phyloP scores from a whole-genome alignment of 768 basidiomycete genomes.

The Collybiopsis confluens region DNA sequence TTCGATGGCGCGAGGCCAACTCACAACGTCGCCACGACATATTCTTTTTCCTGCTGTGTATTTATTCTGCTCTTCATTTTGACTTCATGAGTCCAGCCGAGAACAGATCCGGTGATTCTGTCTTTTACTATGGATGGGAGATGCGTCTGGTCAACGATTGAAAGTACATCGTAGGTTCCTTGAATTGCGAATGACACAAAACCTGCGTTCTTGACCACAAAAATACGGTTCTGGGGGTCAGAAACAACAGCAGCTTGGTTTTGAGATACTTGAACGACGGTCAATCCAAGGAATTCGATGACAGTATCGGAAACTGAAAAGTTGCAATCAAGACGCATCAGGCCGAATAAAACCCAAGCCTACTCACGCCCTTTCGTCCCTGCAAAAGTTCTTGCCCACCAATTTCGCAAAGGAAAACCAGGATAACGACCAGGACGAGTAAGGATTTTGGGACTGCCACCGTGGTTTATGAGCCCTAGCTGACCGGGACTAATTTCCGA shows the following conservation, averaged over 20 bases:
- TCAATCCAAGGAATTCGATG: constrained; percentile 75
- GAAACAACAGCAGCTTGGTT: constrained; percentile 79
- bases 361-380: constrained; percentile 65
- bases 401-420: constrained; percentile 68
- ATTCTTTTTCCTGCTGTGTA: constrained; percentile 45
- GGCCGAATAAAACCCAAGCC: not conserved
- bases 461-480: constrained; percentile 76
- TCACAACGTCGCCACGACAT: constrained; percentile 76
- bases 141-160: constrained; percentile 83
- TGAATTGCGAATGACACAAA: constrained; percentile 76
- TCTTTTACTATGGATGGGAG: constrained; percentile 58
- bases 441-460: constrained; percentile 75
- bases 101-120: constrained; percentile 50
- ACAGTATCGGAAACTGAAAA: too few relatives aligned
- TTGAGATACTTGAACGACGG: constrained; percentile 84
- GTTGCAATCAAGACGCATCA: too few relatives aligned
- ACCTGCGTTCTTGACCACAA: constrained; percentile 75
- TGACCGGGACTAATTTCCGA: constrained; percentile 67
- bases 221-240: constrained; percentile 75
- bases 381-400: constrained; percentile 77
- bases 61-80: constrained; percentile 64
- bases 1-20: too few relatives aligned
- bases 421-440: constrained; percentile 78
- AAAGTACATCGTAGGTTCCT: constrained; percentile 76
- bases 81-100: constrained; percentile 78